Evolutionary conservation across 495 filamentous ascomycete species (phyloP), one percentile per base, ranked within the genome.

Genomic region (Tuber indicum): DNA sequence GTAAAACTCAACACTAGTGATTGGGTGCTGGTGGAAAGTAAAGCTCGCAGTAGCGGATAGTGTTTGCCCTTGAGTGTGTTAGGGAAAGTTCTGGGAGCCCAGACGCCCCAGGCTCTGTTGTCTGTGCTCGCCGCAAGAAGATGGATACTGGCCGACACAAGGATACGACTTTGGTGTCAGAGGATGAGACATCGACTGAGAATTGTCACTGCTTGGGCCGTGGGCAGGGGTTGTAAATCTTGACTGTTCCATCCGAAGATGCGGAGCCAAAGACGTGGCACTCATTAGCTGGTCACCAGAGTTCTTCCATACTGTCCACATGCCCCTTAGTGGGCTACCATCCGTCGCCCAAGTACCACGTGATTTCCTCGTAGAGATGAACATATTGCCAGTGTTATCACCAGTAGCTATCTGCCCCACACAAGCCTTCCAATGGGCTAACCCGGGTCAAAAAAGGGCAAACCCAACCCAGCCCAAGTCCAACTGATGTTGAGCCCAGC

Each of bases 231-330:
- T 97, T 94, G 94, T 94, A 97, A 41, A 98, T 90, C 82, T 94
- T 93, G 77, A 97, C 91, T 8, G 92, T 96, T 72, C 94, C 93
- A 84, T 97, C 95, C 83, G 90, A 93, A 69, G 93, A 93, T 14
- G 92, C 93, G 7, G 94, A 97, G 2, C 93, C 92, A 82, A 97
- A 97, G 19, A 97, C 93, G 77, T 92, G 93, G 72, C 88, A 88
- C 86, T 98, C 94, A 71, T 90, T 92, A 1, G 95, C 94, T 42
- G 91, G 94, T 94, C 95, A 98, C 83, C 97, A 94, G 49, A 0
- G 92, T 95, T 82, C 97, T 97, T 52, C 95, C 95, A 85, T 97
- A n/a, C n/a, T n/a, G n/a, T n/a, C n/a, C n/a, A n/a, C n/a, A n/a
- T n/a, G n/a, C n/a, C n/a, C n/a, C n/a, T n/a, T n/a, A n/a, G n/a